Evolutionary conservation across 202 grass and related monocot species (phyloP).

Genomic region (Digitaria exilis): DNA sequence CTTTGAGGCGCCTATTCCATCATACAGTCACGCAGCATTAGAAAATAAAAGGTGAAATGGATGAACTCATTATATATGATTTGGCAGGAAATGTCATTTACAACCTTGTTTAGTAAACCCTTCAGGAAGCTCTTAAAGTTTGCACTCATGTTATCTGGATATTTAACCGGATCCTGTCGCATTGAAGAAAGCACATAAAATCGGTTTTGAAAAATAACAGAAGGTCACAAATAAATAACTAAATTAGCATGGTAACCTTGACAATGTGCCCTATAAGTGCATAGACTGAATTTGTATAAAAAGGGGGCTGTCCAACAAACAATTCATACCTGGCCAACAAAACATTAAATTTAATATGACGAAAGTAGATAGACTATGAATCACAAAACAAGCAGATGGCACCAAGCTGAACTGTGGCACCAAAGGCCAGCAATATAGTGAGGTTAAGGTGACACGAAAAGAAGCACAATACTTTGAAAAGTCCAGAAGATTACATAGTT

Average conservation of each 20-base stretch:
- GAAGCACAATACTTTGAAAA: not conserved
- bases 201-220: conserved; percentile 23
- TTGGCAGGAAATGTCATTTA: conserved; percentile 4
- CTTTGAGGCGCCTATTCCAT: conserved; percentile 78
- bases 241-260: conserved; percentile 55
- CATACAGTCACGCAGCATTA: conserved; percentile 35
- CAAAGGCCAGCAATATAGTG: not conserved
- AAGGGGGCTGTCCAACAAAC: conserved; percentile 98
- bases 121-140: conserved; percentile 96
- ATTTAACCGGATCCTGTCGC: conserved; percentile 93
- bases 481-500: not conserved
- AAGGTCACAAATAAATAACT: conserved; percentile 8
- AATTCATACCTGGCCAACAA: conserved; percentile 82
- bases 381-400: conserved; percentile 23
- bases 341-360: conserved; percentile 42
- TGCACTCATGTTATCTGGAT: conserved; percentile 94
- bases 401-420: not conserved
- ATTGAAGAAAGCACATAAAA: conserved; percentile 9
- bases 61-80: conserved; percentile 23
- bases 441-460: not conserved
- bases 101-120: conserved; percentile 96
- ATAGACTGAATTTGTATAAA: conserved; percentile 99
- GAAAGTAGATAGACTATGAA: conserved; percentile 27
- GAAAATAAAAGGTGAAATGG: conserved; percentile 33
- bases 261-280: conserved; percentile 96